Evolutionary conservation across 805 yeast species (phyloP), one percentile per base, ranked within the genome.

Genomic region (Candida sonorensis): DNA sequence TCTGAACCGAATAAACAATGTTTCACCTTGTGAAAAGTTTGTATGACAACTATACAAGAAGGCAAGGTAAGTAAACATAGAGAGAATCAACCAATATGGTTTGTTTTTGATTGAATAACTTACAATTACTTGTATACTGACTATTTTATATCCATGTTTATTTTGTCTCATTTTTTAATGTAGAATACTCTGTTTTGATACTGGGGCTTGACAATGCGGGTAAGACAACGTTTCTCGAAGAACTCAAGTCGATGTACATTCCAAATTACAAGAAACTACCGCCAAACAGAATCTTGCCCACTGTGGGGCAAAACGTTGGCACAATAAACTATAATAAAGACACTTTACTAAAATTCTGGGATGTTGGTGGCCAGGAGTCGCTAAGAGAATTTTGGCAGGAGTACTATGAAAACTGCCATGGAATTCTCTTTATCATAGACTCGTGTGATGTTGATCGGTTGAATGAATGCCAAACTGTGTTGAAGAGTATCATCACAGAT

Each of bases 151-250:
- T n/a, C n/a, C n/a, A n/a, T n/a, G n/a, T n/a, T n/a, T n/a, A n/a
- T n/a, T n/a, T n/a, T n/a, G n/a, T n/a, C n/a, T n/a, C n/a, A n/a
- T n/a, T n/a, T n/a, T n/a, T n/a, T n/a, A n/a, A n/a, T n/a, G n/a
- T 26, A 64, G 85, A 81, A 55, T 83, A 83, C 51, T 75, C 87
- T 1, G 72, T 83, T 3, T 67, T 90, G 29, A 83, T 90, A 23
- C 64, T 90, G 15, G 98, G 98, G 13, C 69, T 90, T 18, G 97
- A 90, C 57, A 88, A 90, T 62, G 95, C 97, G 0, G 98, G 98
- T 1, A 90, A 90, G 55, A 92, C 97, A 10, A 82, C 90, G 0
- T 69, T 81, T 37, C 53, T 81, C 16, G 92, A 81, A 52, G 71
- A 77, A 41, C 58, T 80, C 23, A 82, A 82, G 49, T 64, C 67